Base-by-base conservation (phyloP, 2,329 filamentous ascomycete species). In the Colletotrichum chrysophilum region DNA sequence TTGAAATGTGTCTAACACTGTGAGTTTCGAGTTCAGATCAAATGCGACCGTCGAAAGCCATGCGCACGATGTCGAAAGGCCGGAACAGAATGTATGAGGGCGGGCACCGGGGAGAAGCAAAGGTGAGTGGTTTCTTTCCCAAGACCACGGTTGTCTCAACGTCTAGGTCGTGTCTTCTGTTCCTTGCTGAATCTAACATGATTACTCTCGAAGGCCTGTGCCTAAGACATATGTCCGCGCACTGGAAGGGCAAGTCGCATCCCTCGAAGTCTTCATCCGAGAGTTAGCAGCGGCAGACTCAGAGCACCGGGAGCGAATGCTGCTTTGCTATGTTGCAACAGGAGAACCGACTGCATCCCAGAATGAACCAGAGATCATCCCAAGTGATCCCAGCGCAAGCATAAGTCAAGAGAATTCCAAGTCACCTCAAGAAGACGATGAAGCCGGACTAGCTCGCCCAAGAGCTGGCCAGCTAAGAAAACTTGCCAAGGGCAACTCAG, bases 41-140 rank as follows among this genome's bases (percentile, higher is more conserved):
- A 89, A 83, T 91, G 89, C 79, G 87, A 90, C 79, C 86, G 89
- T 5, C 85, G 85, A 61, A 81, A 85, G 16, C 89, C 89, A 14
- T 91, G 89, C 78, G 86, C 85, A 36, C 87, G 86, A 75, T 91
- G 89, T 77, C 79, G 82, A 78, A 85, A 86, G 77, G 84, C 85
- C 8, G 82, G 83, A 24, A 83, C 82, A 10, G 83, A 86, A 60
- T 87, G 86, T 76, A 80, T 83, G n/a, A 80, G 85, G 26, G 84
- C 81, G 38, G 85, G 85, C 21, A 84, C 82, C 7, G 85, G 86
- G 7, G 86, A 87, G 77, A 87, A 86, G 78, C 84, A 86, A 77
- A 82, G 86, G 85, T 86, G n/a, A 7, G 43, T 52, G 6, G 43
- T 21, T 21, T 52, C n/a, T 21, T n/a, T 12, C 5, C 43, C n/a